Conservation (phyloP, 140 eudicot species). For the Cichorium intybus region DNA sequence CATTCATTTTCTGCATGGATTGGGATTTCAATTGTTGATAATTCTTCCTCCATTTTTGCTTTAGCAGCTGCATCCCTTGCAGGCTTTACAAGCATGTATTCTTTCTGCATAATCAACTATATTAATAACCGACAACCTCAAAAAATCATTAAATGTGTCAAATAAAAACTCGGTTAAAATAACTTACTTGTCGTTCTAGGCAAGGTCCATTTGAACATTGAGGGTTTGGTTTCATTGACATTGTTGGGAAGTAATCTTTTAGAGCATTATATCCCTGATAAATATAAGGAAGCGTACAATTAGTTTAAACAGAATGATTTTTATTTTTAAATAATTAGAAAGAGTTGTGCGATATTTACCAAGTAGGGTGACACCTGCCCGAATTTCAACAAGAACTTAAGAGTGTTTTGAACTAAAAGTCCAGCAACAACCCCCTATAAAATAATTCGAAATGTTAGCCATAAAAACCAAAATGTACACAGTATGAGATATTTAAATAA, state of each 20-base stretch:
- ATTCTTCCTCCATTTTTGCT: constrained; percentile 87
- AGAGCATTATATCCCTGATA: constrained; percentile 90
- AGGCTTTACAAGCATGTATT: constrained; percentile 69
- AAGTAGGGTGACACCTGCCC: constrained; percentile 86
- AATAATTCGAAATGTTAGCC: constrained; percentile 16
- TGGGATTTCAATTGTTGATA: constrained; percentile 52
- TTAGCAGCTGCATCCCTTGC: constrained; percentile 91
- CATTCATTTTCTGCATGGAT: constrained; percentile 89
- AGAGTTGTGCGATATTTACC: constrained; percentile 43
- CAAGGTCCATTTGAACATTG: constrained; percentile 96
- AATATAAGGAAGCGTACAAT: no score
- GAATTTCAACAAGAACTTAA: constrained; percentile 80
- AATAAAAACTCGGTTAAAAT: neutral
- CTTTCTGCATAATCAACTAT: constrained; percentile 50
- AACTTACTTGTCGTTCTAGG: constrained; percentile 73
- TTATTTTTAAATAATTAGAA: neutral
- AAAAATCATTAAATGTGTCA: neutral
- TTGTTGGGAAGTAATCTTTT: constrained; percentile 91
- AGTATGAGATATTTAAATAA: neutral
- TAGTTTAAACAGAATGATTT: neutral
- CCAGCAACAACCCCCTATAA: constrained; percentile 97
- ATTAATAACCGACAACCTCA: neutral
- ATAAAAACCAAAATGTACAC: neutral
- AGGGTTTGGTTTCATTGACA: constrained; percentile 97
- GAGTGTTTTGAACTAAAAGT: constrained; percentile 86